Evolutionary conservation across 1,284 basidiomycete species (phyloP).

Genomic region (Ganoderma multipileum): DNA sequence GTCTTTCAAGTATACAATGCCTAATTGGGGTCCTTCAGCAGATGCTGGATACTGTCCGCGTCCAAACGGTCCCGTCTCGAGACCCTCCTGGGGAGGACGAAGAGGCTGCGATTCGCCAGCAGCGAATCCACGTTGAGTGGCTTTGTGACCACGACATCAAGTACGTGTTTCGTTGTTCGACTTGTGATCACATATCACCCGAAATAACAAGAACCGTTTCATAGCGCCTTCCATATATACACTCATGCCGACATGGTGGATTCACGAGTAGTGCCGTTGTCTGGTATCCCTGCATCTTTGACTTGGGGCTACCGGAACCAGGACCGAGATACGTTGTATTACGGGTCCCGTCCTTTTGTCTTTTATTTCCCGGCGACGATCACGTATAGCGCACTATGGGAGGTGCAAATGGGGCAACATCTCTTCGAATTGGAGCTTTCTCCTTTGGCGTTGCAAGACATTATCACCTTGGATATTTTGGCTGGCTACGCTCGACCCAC

Average conservation of each 20-base stretch:
- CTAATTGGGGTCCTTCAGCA: not conserved
- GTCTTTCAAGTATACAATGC: too few species aligned
- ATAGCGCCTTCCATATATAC: not conserved
- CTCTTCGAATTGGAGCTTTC: not conserved
- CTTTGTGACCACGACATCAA: not conserved
- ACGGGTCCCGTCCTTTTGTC: not conserved
- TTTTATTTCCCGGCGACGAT: not conserved
- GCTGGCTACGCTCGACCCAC: not conserved
- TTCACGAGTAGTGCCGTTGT: not conserved
- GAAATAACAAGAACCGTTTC: too few species aligned
- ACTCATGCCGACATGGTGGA: not conserved
- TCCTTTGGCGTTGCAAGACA: not conserved
- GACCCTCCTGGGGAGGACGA: not conserved
- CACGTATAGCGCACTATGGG: not conserved
- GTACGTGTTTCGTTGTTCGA: not conserved
- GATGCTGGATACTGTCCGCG: not conserved
- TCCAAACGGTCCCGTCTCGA: not conserved
- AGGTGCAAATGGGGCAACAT: not conserved
- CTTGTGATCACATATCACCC: not conserved
- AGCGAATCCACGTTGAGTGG: not conserved
- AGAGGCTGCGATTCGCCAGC: not conserved
- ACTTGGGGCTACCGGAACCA: not conserved
- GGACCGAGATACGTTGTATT: not conserved
- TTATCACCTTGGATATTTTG: not conserved
- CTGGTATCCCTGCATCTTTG: not conserved